These are phyloP conservation scores for Claviceps sp. DNA, from an alignment of 2,329 filamentous ascomycete species.

Conservation along the genomic window DNA sequence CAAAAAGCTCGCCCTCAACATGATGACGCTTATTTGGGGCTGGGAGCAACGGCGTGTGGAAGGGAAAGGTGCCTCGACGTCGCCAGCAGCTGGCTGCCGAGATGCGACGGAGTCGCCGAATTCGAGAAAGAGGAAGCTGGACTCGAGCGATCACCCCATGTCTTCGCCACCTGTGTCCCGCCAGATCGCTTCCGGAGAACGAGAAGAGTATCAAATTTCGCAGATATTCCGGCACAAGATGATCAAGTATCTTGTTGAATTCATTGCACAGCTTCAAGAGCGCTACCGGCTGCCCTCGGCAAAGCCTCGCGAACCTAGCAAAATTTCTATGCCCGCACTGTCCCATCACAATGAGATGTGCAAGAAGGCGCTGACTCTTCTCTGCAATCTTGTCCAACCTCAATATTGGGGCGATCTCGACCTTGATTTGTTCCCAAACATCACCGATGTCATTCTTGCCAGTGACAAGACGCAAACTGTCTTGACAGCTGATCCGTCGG, in stretches of 20 bases:
- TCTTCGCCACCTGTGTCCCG: constrained; percentile 41
- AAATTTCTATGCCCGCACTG: constrained; percentile 32
- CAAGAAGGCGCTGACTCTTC: constrained; percentile 67
- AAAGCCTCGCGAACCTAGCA: constrained; percentile 43
- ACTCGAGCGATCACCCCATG: constrained; percentile 38
- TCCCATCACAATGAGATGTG: constrained; percentile 61
- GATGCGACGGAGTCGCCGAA: constrained; percentile 56
- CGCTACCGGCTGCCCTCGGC: constrained; percentile 65
- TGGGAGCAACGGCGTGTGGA: constrained; percentile 82
- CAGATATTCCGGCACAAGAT: constrained; percentile 59
- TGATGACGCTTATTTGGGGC: constrained; percentile 81
- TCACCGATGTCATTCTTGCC: constrained; percentile 72
- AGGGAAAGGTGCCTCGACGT: constrained; percentile 28
- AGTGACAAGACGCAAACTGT: constrained; percentile 60
- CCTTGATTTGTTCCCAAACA: constrained; percentile 79
- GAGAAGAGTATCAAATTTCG: constrained; percentile 55
- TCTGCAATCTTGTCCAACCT: constrained; percentile 74
- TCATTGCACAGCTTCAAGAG: constrained; percentile 82
- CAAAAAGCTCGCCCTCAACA: constrained; percentile 78
- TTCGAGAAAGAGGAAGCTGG: constrained; percentile 62
- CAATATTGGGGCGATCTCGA: constrained; percentile 88
- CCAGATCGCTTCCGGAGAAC: constrained; percentile 29
- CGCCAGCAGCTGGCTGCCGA: constrained; percentile 14
- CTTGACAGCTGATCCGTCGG: constrained; percentile 43
- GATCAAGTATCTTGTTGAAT: constrained; percentile 89